These are phyloP conservation scores for Saccharum hybrid DNA, from an alignment of 202 grass and related monocot genomes.

Conservation along the genomic window DNA sequence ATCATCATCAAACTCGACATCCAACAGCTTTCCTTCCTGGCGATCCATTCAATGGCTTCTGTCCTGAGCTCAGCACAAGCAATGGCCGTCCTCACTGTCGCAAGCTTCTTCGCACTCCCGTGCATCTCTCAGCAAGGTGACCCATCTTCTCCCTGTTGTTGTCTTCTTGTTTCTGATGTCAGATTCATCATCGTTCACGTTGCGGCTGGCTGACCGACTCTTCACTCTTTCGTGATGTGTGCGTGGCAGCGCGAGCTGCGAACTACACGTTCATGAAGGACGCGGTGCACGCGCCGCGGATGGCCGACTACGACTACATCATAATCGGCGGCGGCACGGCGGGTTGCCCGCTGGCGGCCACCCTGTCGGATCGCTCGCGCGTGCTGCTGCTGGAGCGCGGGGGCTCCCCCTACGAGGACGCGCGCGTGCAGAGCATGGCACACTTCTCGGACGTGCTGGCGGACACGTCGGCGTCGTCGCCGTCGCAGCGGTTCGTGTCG, in stretches of 20 bases:
- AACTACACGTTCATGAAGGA: conserved; percentile 82
- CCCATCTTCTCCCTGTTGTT: not conserved
- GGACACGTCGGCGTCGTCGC: conserved; percentile 60
- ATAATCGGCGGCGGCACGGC: conserved; percentile 82
- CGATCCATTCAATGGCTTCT: conserved; percentile 28
- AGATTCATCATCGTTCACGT: not conserved
- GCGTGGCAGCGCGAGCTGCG: conserved; percentile 34
- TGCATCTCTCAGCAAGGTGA: conserved; percentile 48
- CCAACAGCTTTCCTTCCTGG: not conserved
- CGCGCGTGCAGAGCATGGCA: conserved; percentile 64
- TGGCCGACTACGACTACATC: conserved; percentile 80
- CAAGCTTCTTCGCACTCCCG: conserved; percentile 25
- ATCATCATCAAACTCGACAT: conserved; percentile 37
- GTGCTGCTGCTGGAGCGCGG: conserved; percentile 85
- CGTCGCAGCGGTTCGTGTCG: conserved; percentile 83
- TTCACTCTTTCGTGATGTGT: not conserved
- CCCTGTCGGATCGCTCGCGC: conserved; percentile 58
- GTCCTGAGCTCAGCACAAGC: conserved; percentile 16
- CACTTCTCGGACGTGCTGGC: conserved; percentile 71
- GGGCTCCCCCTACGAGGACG: conserved; percentile 71
- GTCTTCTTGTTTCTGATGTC: not conserved
- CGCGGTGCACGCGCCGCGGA: conserved; percentile 52
- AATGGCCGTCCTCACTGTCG: conserved; percentile 35
- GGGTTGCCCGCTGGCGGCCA: conserved; percentile 76
- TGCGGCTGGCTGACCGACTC: not conserved